Percentiles rank a stretch among this genome's conserved stretches.
phyloP scores from a whole-genome alignment of 2,329 filamentous ascomycete genomes.

The Pleoardoris graminearum region DNA sequence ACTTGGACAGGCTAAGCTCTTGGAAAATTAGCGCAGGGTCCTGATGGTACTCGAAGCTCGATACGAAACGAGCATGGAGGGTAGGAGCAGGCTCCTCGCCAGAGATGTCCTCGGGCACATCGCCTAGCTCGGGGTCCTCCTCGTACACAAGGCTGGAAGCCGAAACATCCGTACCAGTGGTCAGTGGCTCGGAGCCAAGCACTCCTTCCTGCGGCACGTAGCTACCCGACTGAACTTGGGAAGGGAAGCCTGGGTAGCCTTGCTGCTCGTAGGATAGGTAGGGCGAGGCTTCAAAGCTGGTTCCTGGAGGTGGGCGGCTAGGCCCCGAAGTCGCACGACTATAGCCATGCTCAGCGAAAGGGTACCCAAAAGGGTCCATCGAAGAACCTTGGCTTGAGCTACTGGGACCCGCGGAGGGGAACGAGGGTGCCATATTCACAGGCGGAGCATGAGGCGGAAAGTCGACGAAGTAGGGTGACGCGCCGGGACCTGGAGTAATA shows the following conservation, averaged over 20 bases:
- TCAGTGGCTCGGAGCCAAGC: too few species aligned
- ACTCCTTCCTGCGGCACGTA: too few species aligned
- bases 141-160: neutral
- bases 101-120: neutral
- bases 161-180: neutral
- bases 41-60: neutral
- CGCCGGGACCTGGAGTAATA: too few species aligned
- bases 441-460: too few species aligned
- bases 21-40: neutral
- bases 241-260: too few species aligned
- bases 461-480: too few species aligned
- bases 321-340: neutral
- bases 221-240: too few species aligned
- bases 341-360: neutral
- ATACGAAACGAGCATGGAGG: neutral
- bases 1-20: constrained; percentile 5
- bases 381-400: too few species aligned
- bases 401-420: too few species aligned
- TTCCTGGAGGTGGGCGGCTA: neutral
- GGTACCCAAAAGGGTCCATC: too few species aligned
- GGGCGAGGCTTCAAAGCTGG: neutral
- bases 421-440: too few species aligned
- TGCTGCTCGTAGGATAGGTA: neutral
- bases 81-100: neutral
- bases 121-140: neutral